Percentiles rank a stretch among this genome's conserved stretches.
Evolutionary conservation across 176 grass and related monocot genomes (phyloP).

Genomic region (Canna indica): DNA sequence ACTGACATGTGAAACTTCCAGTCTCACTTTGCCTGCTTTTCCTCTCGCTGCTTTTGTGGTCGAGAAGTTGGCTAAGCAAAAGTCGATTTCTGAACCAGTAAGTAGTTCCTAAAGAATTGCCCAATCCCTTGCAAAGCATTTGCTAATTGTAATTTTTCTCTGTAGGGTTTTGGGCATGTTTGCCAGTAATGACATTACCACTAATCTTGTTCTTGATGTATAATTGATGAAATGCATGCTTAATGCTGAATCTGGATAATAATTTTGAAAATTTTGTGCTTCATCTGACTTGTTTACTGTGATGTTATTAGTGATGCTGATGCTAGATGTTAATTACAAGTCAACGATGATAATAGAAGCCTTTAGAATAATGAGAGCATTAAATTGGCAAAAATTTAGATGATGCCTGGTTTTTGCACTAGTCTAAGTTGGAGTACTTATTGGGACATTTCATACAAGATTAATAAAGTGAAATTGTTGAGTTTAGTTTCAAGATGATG

Average conservation of each 20-base stretch:
- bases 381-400: neutral
- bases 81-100: constrained; percentile 51
- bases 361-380: neutral
- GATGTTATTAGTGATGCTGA: neutral
- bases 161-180: neutral
- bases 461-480: too few relatives aligned
- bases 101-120: constrained; percentile 21
- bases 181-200: neutral
- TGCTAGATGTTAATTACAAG: neutral
- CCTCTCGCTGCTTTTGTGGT: constrained; percentile 45
- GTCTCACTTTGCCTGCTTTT: constrained; percentile 67
- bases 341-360: neutral
- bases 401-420: neutral
- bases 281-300: neutral
- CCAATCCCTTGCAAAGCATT: neutral
- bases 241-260: neutral
- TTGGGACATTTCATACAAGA: too few relatives aligned
- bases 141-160: neutral
- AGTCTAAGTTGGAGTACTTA: neutral
- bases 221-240: neutral
- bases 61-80: constrained; percentile 62
- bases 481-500: too few relatives aligned
- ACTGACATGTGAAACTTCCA: constrained; percentile 26
- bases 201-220: neutral
- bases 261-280: neutral